Evolutionary conservation across 192 early-diverging fungal species (phyloP).

Genomic region (Dissophora ornata): DNA sequence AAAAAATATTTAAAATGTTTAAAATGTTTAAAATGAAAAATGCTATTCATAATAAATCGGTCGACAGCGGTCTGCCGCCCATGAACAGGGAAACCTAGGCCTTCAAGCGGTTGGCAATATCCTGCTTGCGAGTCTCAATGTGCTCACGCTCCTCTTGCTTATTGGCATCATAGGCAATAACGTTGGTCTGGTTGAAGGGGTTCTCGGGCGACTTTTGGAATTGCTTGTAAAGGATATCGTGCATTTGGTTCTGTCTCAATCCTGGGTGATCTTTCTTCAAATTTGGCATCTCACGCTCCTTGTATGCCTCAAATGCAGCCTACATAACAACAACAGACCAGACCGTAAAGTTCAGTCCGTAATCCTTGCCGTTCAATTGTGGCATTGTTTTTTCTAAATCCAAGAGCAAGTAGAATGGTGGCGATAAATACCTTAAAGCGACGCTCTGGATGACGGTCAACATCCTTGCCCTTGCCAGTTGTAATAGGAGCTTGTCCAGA

Average conservation of each 20-base stretch:
- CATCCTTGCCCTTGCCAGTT: slow-evolving; percentile 58
- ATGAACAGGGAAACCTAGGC: too few species aligned
- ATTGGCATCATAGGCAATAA: slow-evolving; percentile 79
- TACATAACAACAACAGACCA: slow-evolving; percentile 8
- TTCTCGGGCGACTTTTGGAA: slow-evolving; percentile 83
- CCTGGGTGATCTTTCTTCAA: slow-evolving; percentile 85
- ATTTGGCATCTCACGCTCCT: slow-evolving; percentile 76
- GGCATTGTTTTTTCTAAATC: too few species aligned
- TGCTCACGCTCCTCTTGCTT: slow-evolving; percentile 67
- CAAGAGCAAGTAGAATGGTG: background rate
- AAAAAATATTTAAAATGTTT: too few species aligned
- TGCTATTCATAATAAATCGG: too few species aligned
- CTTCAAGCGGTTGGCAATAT: slow-evolving; percentile 63
- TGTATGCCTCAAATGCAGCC: slow-evolving; percentile 75
- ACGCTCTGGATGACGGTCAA: slow-evolving; percentile 92
- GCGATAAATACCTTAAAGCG: slow-evolving; percentile 71
- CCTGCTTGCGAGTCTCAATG: slow-evolving; percentile 59
- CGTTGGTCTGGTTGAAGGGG: slow-evolving; percentile 79
- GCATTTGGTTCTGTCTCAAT: slow-evolving; percentile 80
- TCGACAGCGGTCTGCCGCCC: too few species aligned
- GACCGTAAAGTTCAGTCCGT: too few species aligned
- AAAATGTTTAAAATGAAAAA: too few species aligned
- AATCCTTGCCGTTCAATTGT: too few species aligned
- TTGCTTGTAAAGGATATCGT: slow-evolving; percentile 85
- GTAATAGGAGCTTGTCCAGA: slow-evolving; percentile 23